Evolutionary conservation across 164 flowering plant genomes (phyloP).

Genomic region (Aristolochia fimbriata): DNA sequence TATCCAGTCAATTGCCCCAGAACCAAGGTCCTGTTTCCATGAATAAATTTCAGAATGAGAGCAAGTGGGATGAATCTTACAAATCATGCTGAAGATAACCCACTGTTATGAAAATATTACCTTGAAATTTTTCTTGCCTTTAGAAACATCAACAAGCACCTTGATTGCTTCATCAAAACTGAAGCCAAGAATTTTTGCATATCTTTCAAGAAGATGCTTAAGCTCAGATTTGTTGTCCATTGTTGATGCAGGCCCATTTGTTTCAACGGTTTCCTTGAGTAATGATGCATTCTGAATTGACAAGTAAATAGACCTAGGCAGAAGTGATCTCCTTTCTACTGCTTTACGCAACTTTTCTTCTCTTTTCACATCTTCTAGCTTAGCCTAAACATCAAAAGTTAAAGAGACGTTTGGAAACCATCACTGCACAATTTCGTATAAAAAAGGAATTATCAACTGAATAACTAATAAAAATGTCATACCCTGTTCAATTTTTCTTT

Average conservation of each 20-base stretch:
- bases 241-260: conserved; percentile 44
- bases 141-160: conserved; percentile 29
- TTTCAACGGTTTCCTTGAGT: conserved; percentile 40
- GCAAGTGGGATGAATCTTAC: background rate
- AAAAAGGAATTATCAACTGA: background rate
- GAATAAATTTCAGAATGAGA: background rate
- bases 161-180: conserved; percentile 52
- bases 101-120: conserved; percentile 20
- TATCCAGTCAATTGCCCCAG: conserved; percentile 56
- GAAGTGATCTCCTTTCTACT: conserved; percentile 57
- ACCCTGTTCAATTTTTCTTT: no score
- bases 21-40: conserved; percentile 36
- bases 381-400: background rate
- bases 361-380: conserved; percentile 25
- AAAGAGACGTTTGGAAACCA: background rate
- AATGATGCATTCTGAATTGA: conserved; percentile 59
- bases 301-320: conserved; percentile 70
- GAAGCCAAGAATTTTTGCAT: conserved; percentile 53
- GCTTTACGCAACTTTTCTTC: conserved; percentile 27
- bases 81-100: no score
- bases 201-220: conserved; percentile 55
- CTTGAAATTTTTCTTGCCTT: conserved; percentile 33
- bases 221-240: conserved; percentile 38
- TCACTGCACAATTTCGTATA: background rate
- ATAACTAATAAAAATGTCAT: no score